These are phyloP conservation scores for Monosporozyma siamensis DNA, from an alignment of 805 yeast genomes.

Conservation along the genomic window DNA sequence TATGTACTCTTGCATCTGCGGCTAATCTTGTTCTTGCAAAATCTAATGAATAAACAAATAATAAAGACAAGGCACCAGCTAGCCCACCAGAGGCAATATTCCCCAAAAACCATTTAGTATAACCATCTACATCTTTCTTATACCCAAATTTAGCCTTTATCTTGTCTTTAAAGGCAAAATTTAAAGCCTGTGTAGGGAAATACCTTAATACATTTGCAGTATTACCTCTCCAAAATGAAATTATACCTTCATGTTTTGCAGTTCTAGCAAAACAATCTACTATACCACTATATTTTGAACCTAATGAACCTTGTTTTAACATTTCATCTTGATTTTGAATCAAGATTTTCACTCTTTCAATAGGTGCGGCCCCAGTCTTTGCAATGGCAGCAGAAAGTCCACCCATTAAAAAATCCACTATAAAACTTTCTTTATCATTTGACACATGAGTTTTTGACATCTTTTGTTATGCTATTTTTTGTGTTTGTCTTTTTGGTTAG, in stretches of 20 bases:
- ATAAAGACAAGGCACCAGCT: constrained; percentile 91
- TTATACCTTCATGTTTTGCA: constrained; percentile 84
- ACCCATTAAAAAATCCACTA: constrained; percentile 80
- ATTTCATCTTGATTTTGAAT: constrained; percentile 98
- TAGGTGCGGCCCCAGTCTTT: constrained; percentile 96
- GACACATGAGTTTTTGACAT: no score
- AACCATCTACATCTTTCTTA: constrained; percentile 80
- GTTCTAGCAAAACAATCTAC: constrained; percentile 91
- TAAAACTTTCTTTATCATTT: constrained; percentile 3
- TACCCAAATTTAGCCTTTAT: constrained; percentile 92
- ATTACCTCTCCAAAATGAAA: constrained; percentile 98
- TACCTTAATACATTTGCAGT: constrained; percentile 97
- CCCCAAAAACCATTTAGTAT: constrained; percentile 89
- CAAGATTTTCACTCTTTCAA: constrained; percentile 92
- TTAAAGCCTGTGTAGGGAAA: constrained; percentile 98
- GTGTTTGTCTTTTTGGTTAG: no score
- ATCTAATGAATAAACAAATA: constrained; percentile 91
- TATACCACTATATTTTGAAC: constrained; percentile 81
- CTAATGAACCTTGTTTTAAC: constrained; percentile 94
- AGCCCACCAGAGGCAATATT: constrained; percentile 96
- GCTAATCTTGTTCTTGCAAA: constrained; percentile 97
- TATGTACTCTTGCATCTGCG: constrained; percentile 65
- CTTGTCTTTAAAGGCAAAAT: constrained; percentile 97
- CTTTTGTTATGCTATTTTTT: no score
- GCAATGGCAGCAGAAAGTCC: constrained; percentile 95